A percentile compares a stretch with the other conserved stretches of the same genome.
phyloP scores from a whole-genome alignment of 202 grass and related monocot genomes.

The Carex arenaria region DNA sequence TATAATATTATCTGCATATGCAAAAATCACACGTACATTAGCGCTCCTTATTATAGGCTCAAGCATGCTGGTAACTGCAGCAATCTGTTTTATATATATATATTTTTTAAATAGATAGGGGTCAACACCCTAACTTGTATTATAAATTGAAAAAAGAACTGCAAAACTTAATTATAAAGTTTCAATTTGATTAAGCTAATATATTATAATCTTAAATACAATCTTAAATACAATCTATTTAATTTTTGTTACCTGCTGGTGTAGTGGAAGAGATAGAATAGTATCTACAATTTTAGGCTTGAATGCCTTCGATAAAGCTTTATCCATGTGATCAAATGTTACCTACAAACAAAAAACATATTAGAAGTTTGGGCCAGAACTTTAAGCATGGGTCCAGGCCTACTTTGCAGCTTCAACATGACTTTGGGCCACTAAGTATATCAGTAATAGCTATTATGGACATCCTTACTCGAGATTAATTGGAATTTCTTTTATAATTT shows the following conservation, averaged over 20 bases:
- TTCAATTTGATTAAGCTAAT: background rate
- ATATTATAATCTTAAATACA: background rate
- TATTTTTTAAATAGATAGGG: no score
- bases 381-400: background rate
- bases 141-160: no score
- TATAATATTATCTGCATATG: constrained; percentile 74
- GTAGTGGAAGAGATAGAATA: constrained; percentile 89
- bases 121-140: no score
- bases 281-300: constrained; percentile 64
- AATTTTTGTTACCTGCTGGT: constrained; percentile 71
- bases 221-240: constrained; percentile 12
- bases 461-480: background rate
- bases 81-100: background rate
- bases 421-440: background rate
- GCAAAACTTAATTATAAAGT: background rate
- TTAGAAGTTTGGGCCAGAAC: background rate
- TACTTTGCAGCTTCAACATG: background rate
- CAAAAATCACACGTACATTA: background rate
- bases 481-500: background rate
- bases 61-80: background rate
- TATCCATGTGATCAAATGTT: constrained; percentile 86
- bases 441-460: background rate
- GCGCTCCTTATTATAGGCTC: background rate
- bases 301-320: constrained; percentile 81
- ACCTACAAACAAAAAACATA: constrained; percentile 48